A percentile compares a stretch with the other conserved stretches of the same genome.
These are phyloP conservation scores for Sordariomycetes sp. DNA, from an alignment of 2,329 filamentous ascomycete species.

Conservation along the genomic window DNA sequence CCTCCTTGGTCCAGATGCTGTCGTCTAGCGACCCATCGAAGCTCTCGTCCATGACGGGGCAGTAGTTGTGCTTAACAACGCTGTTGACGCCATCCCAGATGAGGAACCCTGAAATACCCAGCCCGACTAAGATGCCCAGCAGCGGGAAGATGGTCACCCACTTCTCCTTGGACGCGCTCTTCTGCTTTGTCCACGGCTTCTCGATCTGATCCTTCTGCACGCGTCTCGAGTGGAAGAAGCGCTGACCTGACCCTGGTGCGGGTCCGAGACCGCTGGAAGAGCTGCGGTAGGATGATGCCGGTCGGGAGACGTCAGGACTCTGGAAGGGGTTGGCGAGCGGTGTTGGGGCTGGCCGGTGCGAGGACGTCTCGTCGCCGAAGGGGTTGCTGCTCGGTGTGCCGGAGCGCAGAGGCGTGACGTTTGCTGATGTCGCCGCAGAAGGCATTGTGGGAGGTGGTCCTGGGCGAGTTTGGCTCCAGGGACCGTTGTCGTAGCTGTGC, in stretches of 20 bases:
- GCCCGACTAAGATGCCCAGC: constrained; percentile 59
- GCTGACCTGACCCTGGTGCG: constrained; percentile 29
- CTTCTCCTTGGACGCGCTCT: constrained; percentile 71
- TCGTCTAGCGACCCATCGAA: constrained; percentile 51
- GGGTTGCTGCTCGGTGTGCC: constrained; percentile 34
- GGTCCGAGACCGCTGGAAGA: constrained; percentile 27
- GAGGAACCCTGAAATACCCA: constrained; percentile 59
- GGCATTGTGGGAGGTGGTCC: constrained; percentile 7
- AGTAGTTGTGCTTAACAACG: constrained; percentile 69
- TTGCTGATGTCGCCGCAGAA: constrained; percentile 26
- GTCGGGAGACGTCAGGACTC: constrained; percentile 34
- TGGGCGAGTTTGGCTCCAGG: neutral
- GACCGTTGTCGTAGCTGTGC: neutral
- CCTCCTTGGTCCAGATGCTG: constrained; percentile 64
- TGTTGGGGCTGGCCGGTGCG: constrained; percentile 15
- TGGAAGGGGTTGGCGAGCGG: constrained; percentile 32
- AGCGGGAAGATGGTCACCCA: constrained; percentile 78
- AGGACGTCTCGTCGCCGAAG: constrained; percentile 27
- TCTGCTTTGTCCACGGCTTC: constrained; percentile 68
- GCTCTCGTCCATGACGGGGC: constrained; percentile 55
- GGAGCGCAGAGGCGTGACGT: constrained; percentile 27
- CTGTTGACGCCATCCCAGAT: constrained; percentile 66
- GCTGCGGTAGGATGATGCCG: constrained; percentile 36
- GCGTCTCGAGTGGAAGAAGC: constrained; percentile 66
- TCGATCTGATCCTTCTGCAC: constrained; percentile 65